Percentiles rank a stretch among this genome's conserved stretches.
Conservation (phyloP, 2,329 filamentous ascomycete genomes). For the Fusarium chuoi region DNA sequence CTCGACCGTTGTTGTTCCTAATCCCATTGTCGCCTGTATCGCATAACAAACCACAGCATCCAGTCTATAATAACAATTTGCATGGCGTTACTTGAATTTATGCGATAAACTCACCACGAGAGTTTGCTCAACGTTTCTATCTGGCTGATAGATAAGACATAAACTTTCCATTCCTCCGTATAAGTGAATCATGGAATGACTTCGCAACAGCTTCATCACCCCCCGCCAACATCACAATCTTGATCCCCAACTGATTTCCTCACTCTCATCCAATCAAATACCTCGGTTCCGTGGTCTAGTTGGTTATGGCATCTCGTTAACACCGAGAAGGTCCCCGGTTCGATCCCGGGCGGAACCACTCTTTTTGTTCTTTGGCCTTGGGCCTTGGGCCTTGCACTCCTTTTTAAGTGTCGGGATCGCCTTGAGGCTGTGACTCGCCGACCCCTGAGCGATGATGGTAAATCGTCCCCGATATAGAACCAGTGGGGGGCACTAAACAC, state of each 20-base stretch:
- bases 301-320: slow-evolving; percentile 27
- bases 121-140: background rate
- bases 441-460: slow-evolving; percentile 25
- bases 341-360: slow-evolving; percentile 16
- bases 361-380: background rate
- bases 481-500: slow-evolving; percentile 12
- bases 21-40: background rate
- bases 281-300: slow-evolving; percentile 15
- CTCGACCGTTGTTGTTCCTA: background rate
- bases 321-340: slow-evolving; percentile 22
- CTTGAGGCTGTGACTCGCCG: slow-evolving; percentile 12
- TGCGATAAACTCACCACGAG: background rate
- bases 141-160: background rate
- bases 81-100: fast-evolving
- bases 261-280: background rate
- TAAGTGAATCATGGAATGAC: background rate
- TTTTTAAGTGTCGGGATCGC: background rate
- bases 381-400: background rate
- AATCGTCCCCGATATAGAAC: slow-evolving; percentile 18
- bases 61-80: background rate
- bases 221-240: background rate
- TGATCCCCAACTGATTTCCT: fast-evolving
- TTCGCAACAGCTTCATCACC: background rate
- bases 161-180: background rate
- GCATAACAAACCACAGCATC: background rate